These are phyloP conservation scores for Polychaeton citri DNA, from an alignment of 2,329 filamentous ascomycete genomes.

Conservation along the genomic window DNA sequence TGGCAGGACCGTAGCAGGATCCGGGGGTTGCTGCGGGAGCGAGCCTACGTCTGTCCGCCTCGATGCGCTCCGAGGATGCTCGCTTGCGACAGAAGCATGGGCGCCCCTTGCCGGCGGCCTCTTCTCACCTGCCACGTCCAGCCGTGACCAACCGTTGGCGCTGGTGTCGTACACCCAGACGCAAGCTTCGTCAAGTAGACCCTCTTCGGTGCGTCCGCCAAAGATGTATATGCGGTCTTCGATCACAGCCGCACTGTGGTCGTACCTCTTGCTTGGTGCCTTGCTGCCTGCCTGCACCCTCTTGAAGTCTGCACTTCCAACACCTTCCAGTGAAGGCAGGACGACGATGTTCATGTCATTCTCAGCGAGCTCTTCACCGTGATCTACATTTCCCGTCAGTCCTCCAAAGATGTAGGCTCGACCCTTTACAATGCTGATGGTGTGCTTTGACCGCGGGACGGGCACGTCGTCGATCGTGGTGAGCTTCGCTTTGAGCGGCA, in stretches of 20 bases:
- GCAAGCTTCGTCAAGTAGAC: slow-evolving; percentile 21
- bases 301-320: slow-evolving; percentile 29
- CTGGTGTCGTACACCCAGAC: slow-evolving; percentile 33
- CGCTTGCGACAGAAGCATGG: slow-evolving; percentile 25
- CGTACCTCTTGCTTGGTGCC: slow-evolving; percentile 26
- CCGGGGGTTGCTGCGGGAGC: slow-evolving; percentile 26
- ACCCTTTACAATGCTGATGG: slow-evolving; percentile 38
- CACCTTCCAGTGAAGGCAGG: slow-evolving; percentile 30
- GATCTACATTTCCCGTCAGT: slow-evolving; percentile 4
- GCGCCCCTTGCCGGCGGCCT: slow-evolving; percentile 16
- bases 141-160: slow-evolving; percentile 26
- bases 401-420: slow-evolving; percentile 46
- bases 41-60: slow-evolving; percentile 12
- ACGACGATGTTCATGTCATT: slow-evolving; percentile 41
- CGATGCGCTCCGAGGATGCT: slow-evolving; percentile 25
- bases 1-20: slow-evolving; percentile 27
- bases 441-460: slow-evolving; percentile 38
- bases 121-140: slow-evolving; percentile 20
- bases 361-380: slow-evolving; percentile 21
- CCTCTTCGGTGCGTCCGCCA: slow-evolving; percentile 21
- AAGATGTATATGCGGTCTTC: slow-evolving; percentile 33
- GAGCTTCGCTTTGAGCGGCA: slow-evolving; percentile 39
- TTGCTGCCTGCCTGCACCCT: slow-evolving; percentile 20
- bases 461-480: slow-evolving; percentile 31
- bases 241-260: slow-evolving; percentile 29